These are phyloP conservation scores for Neurospora sp. DNA, from an alignment of 495 filamentous ascomycete species.

Conservation along the genomic window DNA sequence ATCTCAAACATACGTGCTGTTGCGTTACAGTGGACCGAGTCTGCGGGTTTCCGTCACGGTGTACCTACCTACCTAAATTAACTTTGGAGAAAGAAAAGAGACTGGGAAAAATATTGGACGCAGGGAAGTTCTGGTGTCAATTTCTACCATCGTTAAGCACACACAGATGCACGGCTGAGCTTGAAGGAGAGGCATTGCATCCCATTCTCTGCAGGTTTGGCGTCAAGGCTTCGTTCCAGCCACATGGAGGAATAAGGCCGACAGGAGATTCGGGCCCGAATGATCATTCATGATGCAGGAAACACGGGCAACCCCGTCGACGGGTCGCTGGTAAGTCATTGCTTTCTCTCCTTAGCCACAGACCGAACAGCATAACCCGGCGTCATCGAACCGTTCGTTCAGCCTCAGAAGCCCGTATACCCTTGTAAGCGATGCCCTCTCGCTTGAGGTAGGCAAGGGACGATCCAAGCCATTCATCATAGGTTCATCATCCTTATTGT, in stretches of 20 bases:
- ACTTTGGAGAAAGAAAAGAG: neutral
- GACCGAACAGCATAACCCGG: neutral
- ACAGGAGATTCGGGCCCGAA: neutral
- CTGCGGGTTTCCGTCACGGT: neutral
- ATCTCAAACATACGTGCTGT: neutral
- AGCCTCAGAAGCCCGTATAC: neutral
- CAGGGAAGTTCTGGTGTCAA: neutral
- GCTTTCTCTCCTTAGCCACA: neutral
- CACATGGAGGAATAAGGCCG: neutral
- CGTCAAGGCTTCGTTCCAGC: neutral
- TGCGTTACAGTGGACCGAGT: neutral
- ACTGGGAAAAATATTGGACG: neutral
- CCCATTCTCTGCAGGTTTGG: neutral
- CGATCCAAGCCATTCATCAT: neutral
- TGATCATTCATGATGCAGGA: neutral
- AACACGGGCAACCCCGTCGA: neutral
- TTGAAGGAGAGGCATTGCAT: neutral
- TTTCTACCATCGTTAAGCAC: neutral
- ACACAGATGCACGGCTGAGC: neutral
- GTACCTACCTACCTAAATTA: neutral
- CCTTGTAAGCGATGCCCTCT: neutral
- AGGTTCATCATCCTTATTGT: neutral
- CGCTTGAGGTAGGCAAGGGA: neutral
- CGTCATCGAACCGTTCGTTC: neutral
- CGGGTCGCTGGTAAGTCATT: neutral